Base-by-base conservation (phyloP, 306 rosid species). In the Vicia villosa region DNA sequence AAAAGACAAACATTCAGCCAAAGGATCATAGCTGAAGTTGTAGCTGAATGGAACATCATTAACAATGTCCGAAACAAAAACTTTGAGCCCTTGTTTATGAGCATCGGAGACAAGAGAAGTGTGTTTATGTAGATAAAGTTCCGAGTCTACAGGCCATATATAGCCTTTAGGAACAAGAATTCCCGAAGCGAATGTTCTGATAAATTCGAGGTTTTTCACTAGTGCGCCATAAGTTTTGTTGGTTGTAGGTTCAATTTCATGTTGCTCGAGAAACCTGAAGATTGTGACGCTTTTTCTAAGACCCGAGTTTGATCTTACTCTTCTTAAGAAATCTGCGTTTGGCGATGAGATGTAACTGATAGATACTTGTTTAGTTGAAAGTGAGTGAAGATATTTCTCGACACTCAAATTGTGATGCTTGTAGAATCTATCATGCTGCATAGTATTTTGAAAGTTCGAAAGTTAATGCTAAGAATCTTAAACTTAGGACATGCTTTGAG, bases 21-120 rank as follows among this genome's bases (percentile, higher is more conserved):
- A 6, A 77, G 96, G 97, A 79, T 94, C 98, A 60, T 81, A 90
- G 72, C 96, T 94, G 78, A 77, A 87, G 71, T 86, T 85, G 84
- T 59, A 88, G 85, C 89, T 69, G 20, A 88, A 20, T 42, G 83
- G 81, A 45, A 76, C 17, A 47, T 90, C 98, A 80, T 82, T 94
- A 45, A 13, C 68, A 70, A 88, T 81, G 4, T 67, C 85, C 20
- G 96, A 85, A 1, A 81, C 96, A 81, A 85, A 90, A 64, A 94
- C 86, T 63, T 86, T 81, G n/a, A 94, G 68, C 64, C 88, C 79
- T 63, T 52, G 77, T 82, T 80, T 83, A 67, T 94, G 96, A 83
- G 97, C 97, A 81, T 94, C 90, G 4, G 66, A 14, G 59, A 93
- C 98, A 77, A 91, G 69, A 50, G 89, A 12, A n/a, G 86, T 85